Evolutionary conservation across 1,284 basidiomycete species (phyloP).

Genomic region (Trichosporon sp.): DNA sequence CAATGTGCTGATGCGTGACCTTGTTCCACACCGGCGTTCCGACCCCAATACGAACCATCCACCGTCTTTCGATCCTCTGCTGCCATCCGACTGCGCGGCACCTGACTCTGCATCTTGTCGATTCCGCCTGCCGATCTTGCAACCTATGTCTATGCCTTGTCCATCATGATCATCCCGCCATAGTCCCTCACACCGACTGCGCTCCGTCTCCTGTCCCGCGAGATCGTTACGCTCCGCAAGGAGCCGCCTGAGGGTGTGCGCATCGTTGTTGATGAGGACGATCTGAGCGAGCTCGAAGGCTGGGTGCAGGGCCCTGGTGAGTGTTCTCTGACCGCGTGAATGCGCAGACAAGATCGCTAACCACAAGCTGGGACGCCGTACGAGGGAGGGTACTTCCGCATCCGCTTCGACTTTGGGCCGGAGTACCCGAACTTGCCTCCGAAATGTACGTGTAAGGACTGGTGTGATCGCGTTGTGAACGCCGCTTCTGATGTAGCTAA

Average conservation of each 20-base stretch:
- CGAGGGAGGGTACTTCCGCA: slow-evolving; percentile 83
- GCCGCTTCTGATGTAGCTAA: slow-evolving; percentile 1
- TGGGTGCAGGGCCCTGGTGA: slow-evolving; percentile 55
- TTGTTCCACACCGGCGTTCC: too few species aligned
- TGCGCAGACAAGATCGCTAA: too few species aligned
- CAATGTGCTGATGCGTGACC: too few species aligned
- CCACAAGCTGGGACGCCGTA: slow-evolving; percentile 81
- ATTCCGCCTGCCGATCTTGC: not conserved
- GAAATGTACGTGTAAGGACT: slow-evolving; percentile 68
- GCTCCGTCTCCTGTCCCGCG: slow-evolving; percentile 68
- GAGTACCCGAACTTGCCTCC: slow-evolving; percentile 89
- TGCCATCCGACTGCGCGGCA: too few species aligned
- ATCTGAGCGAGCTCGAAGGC: slow-evolving; percentile 58
- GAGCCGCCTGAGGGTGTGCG: slow-evolving; percentile 86
- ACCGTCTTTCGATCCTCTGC: too few species aligned
- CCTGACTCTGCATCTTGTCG: too few species aligned
- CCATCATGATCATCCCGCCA: too few species aligned
- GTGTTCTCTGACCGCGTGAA: slow-evolving; percentile 7
- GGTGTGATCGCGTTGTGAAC: too few species aligned
- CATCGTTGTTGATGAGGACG: slow-evolving; percentile 75
- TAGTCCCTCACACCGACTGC: slow-evolving; percentile 56
- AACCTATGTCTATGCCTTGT: not conserved
- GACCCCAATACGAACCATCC: too few species aligned
- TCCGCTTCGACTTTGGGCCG: slow-evolving; percentile 78
- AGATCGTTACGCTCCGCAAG: slow-evolving; percentile 73